phyloP scores from a whole-genome alignment of 2,329 filamentous ascomycete species.

The Exophiala mesophila region DNA sequence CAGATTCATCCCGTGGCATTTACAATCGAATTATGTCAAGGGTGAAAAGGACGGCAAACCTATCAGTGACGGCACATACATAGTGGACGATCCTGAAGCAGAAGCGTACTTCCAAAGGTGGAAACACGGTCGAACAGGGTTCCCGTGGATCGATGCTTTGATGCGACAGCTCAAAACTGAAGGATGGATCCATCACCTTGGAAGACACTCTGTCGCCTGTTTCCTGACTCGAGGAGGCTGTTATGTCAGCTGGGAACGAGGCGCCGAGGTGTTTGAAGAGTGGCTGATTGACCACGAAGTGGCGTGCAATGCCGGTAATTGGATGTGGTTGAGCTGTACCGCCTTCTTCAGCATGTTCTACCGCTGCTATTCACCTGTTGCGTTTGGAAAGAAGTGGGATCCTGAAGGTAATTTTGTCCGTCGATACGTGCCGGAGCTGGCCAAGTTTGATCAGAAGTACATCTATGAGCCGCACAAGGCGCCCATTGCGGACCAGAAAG shows the following conservation, averaged over 20 bases:
- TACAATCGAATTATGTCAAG: conserved; percentile 54
- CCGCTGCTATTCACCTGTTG: conserved; percentile 64
- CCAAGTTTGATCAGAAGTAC: conserved; percentile 58
- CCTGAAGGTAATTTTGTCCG: conserved; percentile 61
- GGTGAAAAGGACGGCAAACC: conserved; percentile 35
- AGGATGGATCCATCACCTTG: conserved; percentile 77
- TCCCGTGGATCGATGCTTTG: conserved; percentile 74
- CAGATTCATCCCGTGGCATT: conserved; percentile 74
- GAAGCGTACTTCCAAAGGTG: conserved; percentile 65
- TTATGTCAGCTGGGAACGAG: conserved; percentile 74
- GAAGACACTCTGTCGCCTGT: conserved; percentile 71
- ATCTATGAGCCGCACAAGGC: conserved; percentile 80
- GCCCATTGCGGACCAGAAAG: conserved; percentile 62
- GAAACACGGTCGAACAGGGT: conserved; percentile 65
- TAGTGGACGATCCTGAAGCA: conserved; percentile 58
- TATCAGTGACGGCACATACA: conserved; percentile 55
- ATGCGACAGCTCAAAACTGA: conserved; percentile 69
- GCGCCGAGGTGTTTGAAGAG: conserved; percentile 73
- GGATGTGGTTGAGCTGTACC: conserved; percentile 67
- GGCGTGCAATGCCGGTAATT: conserved; percentile 69
- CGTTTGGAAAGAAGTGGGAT: conserved; percentile 73
- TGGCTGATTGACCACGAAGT: conserved; percentile 69
- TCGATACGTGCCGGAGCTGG: conserved; percentile 63
- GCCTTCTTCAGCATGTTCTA: conserved; percentile 72
- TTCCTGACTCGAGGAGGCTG: conserved; percentile 76